These are phyloP conservation scores for Nemania abortiva DNA, from an alignment of 2,329 filamentous ascomycete genomes.

Conservation along the genomic window DNA sequence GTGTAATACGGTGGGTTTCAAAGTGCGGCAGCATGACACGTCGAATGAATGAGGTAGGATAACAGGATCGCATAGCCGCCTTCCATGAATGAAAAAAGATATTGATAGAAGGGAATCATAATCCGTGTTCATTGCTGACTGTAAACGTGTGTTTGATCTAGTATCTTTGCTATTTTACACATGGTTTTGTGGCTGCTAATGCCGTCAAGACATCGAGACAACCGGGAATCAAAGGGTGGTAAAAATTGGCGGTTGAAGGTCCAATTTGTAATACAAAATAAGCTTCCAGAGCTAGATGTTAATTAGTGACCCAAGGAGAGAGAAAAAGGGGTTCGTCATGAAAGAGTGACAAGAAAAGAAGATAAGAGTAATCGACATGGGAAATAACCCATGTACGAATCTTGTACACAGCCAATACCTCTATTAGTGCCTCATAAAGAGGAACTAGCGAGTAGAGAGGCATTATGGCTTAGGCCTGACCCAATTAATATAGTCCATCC, in stretches of 20 bases:
- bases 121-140: constrained; percentile 36
- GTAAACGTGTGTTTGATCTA: constrained; percentile 44
- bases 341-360: constrained; percentile 42
- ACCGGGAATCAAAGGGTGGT: neutral
- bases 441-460: constrained; percentile 16
- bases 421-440: constrained; percentile 8
- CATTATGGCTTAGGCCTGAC: neutral
- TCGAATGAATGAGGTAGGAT: neutral
- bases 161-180: constrained; percentile 36
- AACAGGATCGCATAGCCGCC: neutral
- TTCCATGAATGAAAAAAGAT: neutral
- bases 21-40: neutral
- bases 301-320: constrained; percentile 4
- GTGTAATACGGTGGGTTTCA: neutral
- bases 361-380: constrained; percentile 27
- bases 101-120: constrained; percentile 21
- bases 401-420: constrained; percentile 12
- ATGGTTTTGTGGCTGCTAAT: constrained; percentile 14
- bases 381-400: constrained; percentile 27
- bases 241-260: neutral
- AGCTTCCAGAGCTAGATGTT: constrained; percentile 27
- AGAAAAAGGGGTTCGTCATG: constrained; percentile 5
- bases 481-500: constrained; percentile 18
- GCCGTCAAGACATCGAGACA: constrained; percentile 25
- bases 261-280: constrained; percentile 2